Conservation (phyloP, 2,329 filamentous ascomycete genomes). For the Scleromitrula shiraiana region DNA sequence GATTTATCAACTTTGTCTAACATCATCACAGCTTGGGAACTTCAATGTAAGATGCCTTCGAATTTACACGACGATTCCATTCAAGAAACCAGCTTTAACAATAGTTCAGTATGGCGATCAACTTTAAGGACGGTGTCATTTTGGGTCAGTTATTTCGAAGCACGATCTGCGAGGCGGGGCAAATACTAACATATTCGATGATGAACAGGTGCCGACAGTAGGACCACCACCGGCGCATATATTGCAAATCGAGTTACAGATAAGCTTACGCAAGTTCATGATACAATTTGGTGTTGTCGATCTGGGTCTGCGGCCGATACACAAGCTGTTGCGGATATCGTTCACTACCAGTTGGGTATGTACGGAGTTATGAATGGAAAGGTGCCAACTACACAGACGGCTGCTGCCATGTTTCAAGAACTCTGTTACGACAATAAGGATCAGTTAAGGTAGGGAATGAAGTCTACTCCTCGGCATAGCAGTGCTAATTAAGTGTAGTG, state of each 20-base stretch:
- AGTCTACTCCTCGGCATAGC: neutral
- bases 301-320: conserved; percentile 97
- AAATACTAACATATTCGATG: conserved; percentile 13
- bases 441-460: conserved; percentile 63
- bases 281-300: conserved; percentile 99
- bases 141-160: conserved; percentile 48
- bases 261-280: conserved; percentile 96
- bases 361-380: conserved; percentile 88
- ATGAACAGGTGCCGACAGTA: conserved; percentile 72
- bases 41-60: conserved; percentile 65
- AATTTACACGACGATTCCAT: conserved; percentile 12
- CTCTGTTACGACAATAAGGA: conserved; percentile 98
- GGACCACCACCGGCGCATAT: conserved; percentile 95
- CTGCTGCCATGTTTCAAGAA: conserved; percentile 94
- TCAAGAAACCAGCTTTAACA: conserved; percentile 22
- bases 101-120: conserved; percentile 81
- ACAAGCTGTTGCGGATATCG: conserved; percentile 95
- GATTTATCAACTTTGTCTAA: neutral
- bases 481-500: conserved; percentile 44
- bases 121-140: conserved; percentile 97
- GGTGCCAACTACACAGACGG: conserved; percentile 87
- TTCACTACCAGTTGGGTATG: conserved; percentile 90
- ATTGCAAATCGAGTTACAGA: conserved; percentile 99
- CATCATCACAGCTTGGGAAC: conserved; percentile 67
- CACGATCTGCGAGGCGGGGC: neutral